These are phyloP conservation scores for Trichomonas vaginalis DNA, from an alignment of 208 protist genomes.

Conservation along the genomic window DNA sequence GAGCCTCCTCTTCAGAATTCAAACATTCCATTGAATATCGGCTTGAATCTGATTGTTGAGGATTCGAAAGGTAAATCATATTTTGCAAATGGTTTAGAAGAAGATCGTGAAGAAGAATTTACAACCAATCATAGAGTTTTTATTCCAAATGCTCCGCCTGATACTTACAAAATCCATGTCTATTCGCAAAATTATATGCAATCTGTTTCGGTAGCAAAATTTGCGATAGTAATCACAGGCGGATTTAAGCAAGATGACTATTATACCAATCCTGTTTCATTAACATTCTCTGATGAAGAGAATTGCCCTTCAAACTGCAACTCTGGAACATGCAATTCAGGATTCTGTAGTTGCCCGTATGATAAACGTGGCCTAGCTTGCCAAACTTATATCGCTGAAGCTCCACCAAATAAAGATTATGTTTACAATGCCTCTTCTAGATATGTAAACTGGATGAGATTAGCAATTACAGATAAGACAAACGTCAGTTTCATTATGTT, in stretches of 20 bases:
- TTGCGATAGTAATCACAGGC: not conserved
- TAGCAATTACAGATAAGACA: not conserved
- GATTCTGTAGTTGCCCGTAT: not conserved
- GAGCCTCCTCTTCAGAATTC: not conserved
- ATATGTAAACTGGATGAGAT: not conserved
- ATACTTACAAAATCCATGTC: not conserved
- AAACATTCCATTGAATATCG: not conserved
- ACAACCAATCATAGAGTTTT: not conserved
- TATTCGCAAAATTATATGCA: not conserved
- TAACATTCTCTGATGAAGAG: not conserved
- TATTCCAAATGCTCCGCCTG: not conserved
- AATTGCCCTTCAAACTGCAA: not conserved
- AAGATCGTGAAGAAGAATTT: not conserved
- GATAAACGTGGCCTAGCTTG: not conserved
- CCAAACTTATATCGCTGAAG: not conserved
- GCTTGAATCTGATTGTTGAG: not conserved
- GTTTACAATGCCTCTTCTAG: not conserved
- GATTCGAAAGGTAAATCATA: not conserved
- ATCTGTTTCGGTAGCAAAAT: not conserved
- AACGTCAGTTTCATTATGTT: not conserved
- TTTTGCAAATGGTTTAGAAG: not conserved
- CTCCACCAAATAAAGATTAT: not conserved
- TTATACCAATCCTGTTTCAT: not conserved
- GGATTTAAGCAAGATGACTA: not conserved
- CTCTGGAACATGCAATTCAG: not conserved